Percentiles rank a stretch among this genome's conserved stretches.
These are phyloP conservation scores for Priceomyces melissophilus DNA, from an alignment of 805 yeast species.

Conservation along the genomic window DNA sequence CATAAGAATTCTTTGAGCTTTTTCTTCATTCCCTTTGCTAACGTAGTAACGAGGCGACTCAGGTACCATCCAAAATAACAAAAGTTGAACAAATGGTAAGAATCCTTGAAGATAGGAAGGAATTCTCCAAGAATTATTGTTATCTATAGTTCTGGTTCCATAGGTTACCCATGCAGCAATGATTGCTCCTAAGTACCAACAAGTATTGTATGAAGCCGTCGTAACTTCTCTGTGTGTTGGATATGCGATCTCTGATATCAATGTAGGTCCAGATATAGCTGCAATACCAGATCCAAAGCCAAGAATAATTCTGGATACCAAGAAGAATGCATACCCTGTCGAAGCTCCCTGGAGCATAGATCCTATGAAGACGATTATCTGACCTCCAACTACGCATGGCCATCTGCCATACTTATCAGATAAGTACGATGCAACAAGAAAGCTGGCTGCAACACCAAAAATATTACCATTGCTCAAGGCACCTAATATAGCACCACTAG, in stretches of 20 bases:
- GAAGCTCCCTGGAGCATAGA: slow-evolving; percentile 36
- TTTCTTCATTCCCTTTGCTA: slow-evolving; percentile 22
- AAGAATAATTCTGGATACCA: slow-evolving; percentile 44
- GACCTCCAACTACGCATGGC: slow-evolving; percentile 22
- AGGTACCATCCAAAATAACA: slow-evolving; percentile 40
- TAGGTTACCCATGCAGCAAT: slow-evolving; percentile 59
- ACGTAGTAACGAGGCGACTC: slow-evolving; percentile 49
- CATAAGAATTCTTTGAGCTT: slow-evolving; percentile 20
- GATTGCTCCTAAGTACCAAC: slow-evolving; percentile 68
- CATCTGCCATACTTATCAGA: slow-evolving; percentile 25
- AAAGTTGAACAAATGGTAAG: slow-evolving; percentile 42
- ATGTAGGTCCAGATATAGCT: slow-evolving; percentile 43
- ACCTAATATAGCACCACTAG: slow-evolving; percentile 32
- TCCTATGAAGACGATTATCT: slow-evolving; percentile 25
- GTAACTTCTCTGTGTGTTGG: slow-evolving; percentile 23
- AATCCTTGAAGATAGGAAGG: slow-evolving; percentile 48
- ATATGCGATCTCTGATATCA: slow-evolving; percentile 49
- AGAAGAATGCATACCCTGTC: slow-evolving; percentile 35
- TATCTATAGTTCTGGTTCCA: slow-evolving; percentile 40
- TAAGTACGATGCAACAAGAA: slow-evolving; percentile 7
- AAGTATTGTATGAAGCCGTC: slow-evolving; percentile 23
- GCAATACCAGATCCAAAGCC: slow-evolving; percentile 46
- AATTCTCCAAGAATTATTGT: slow-evolving; percentile 59
- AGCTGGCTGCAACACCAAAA: slow-evolving; percentile 9
- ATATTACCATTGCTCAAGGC: slow-evolving; percentile 31